phyloP scores from a whole-genome alignment of 2,329 filamentous ascomycete genomes.

The Beauveria scarabaeidicola region DNA sequence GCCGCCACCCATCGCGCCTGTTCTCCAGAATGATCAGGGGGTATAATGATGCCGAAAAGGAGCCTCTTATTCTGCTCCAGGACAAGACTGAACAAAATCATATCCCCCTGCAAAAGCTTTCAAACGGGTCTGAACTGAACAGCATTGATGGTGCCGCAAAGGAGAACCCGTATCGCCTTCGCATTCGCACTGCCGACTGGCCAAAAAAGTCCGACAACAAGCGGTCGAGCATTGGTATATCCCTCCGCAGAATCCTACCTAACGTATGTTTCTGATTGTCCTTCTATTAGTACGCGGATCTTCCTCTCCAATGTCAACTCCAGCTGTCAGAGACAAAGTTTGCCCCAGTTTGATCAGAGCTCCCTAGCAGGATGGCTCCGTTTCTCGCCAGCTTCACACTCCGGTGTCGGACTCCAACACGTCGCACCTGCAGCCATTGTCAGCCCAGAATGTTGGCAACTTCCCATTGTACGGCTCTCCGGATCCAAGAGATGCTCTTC shows the following conservation, averaged over 20 bases:
- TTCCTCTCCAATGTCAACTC: neutral
- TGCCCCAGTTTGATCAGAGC: neutral
- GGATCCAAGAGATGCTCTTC: neutral
- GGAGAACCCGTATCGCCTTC: neutral
- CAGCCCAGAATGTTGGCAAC: neutral
- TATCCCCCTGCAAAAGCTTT: neutral
- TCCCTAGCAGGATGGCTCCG: constrained; percentile 11
- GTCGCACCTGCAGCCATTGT: neutral
- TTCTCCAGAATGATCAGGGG: neutral
- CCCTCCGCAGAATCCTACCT: neutral
- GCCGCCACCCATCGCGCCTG: neutral
- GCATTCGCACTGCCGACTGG: neutral
- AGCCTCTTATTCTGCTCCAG: neutral
- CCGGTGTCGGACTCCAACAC: neutral
- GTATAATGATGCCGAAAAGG: neutral
- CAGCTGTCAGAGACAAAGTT: neutral
- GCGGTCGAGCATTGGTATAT: neutral
- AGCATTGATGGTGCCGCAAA: neutral
- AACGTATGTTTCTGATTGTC: neutral
- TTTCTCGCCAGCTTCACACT: constrained; percentile 5
- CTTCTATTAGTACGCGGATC: neutral
- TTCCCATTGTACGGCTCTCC: neutral
- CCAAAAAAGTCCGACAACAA: neutral
- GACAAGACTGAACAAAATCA: neutral
- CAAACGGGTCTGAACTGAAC: neutral